Conservation (phyloP, 495 filamentous ascomycete genomes). For the Aspergillus affinis region DNA sequence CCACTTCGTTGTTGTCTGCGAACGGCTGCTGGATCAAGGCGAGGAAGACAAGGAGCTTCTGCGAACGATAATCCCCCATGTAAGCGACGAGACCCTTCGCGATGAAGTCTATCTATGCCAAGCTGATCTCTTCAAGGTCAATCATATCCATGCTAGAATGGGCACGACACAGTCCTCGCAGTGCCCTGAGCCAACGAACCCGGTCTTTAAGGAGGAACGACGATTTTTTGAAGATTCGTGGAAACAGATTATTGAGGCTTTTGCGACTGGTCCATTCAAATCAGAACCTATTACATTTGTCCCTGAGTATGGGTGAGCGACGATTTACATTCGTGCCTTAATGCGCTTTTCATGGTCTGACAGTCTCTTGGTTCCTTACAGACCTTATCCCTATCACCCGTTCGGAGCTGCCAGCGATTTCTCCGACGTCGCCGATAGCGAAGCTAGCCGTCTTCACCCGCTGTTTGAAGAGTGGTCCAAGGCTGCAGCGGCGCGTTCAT, state of each 20-base stretch:
- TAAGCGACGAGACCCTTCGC: constrained; percentile 3
- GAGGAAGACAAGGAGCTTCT: constrained; percentile 27
- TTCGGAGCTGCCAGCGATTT: constrained; percentile 21
- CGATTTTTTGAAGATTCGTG: constrained; percentile 29
- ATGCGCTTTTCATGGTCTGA: not conserved
- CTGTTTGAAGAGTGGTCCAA: constrained; percentile 16
- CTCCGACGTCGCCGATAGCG: constrained; percentile 28
- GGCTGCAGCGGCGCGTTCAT: no score
- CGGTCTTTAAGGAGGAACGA: constrained; percentile 24
- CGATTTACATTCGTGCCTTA: not conserved
- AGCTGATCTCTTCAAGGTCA: constrained; percentile 16
- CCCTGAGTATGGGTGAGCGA: constrained; percentile 32
- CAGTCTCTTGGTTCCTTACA: constrained; percentile 2
- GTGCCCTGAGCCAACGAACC: constrained; percentile 28
- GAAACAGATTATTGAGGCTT: constrained; percentile 20
- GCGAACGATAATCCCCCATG: constrained; percentile 25
- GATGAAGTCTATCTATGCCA: not conserved
- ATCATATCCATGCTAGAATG: constrained; percentile 31
- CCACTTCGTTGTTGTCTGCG: constrained; percentile 28
- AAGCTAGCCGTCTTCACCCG: constrained; percentile 22
- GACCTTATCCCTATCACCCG: constrained; percentile 34
- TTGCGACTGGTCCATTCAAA: constrained; percentile 14
- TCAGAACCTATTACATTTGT: constrained; percentile 23
- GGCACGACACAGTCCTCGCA: constrained; percentile 34
- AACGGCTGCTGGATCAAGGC: constrained; percentile 24